Evolutionary conservation across 2,329 filamentous ascomycete species (phyloP).

Genomic region (Proliferodiscus dingleyae): DNA sequence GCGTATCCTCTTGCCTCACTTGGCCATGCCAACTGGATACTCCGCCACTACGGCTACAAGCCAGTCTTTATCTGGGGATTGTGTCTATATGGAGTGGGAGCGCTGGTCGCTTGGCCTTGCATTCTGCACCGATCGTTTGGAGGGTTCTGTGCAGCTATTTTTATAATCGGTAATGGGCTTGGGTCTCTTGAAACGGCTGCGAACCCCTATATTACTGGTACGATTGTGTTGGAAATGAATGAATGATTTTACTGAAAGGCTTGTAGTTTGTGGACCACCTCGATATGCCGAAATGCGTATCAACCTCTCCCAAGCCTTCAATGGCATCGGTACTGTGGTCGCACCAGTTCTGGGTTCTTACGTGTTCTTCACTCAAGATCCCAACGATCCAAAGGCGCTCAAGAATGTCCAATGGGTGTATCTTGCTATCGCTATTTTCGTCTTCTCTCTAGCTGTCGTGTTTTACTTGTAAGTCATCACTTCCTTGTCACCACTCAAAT

Average conservation of each 20-base stretch:
- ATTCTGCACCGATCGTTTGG: slow-evolving; percentile 68
- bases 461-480: slow-evolving; percentile 51
- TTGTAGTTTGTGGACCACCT: slow-evolving; percentile 65
- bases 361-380: slow-evolving; percentile 54
- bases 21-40: slow-evolving; percentile 60
- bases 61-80: slow-evolving; percentile 65
- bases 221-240: not conserved
- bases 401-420: slow-evolving; percentile 62
- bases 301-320: slow-evolving; percentile 68
- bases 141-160: slow-evolving; percentile 70
- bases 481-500: not conserved
- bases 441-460: slow-evolving; percentile 49
- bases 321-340: slow-evolving; percentile 63
- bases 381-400: slow-evolving; percentile 44
- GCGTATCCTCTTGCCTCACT: slow-evolving; percentile 67
- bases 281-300: slow-evolving; percentile 70
- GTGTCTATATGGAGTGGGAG: slow-evolving; percentile 66
- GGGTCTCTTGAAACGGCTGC: slow-evolving; percentile 73
- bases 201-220: slow-evolving; percentile 62
- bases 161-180: slow-evolving; percentile 72
- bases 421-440: slow-evolving; percentile 56
- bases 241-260: slow-evolving; percentile 17
- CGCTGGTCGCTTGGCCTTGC: slow-evolving; percentile 78
- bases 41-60: slow-evolving; percentile 59
- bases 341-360: slow-evolving; percentile 53